Evolutionary conservation across 2,329 filamentous ascomycete genomes (phyloP).

Genomic region (Fusarium brevicatenulatum): DNA sequence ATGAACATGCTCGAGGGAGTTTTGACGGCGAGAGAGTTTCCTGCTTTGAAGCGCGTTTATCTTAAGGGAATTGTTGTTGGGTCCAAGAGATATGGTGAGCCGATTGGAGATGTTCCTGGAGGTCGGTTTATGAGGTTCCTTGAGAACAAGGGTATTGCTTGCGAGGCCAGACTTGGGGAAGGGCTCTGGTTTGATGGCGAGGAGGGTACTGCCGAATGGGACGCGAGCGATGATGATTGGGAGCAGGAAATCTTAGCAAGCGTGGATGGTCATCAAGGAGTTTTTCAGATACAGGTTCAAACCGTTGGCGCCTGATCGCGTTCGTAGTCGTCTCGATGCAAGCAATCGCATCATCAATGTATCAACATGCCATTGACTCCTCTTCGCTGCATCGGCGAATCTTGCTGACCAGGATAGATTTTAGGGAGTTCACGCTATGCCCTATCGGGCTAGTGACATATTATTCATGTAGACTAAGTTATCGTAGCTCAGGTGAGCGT

Average conservation of each 20-base stretch:
- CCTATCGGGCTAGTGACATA: neutral
- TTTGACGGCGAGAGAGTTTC: neutral
- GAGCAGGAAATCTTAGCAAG: neutral
- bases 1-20: neutral
- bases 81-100: neutral
- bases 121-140: neutral
- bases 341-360: neutral
- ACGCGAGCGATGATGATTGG: neutral
- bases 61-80: neutral
- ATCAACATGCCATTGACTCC: neutral
- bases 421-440: neutral
- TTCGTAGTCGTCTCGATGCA: neutral
- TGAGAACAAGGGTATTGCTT: neutral
- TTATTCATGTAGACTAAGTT: neutral
- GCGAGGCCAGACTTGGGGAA: neutral
- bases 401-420: neutral
- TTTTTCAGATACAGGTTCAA: fast-evolving
- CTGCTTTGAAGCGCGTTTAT: neutral
- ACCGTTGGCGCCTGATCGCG: fast-evolving
- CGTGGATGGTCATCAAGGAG: neutral
- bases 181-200: neutral
- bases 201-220: neutral
- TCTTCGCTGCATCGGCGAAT: neutral
- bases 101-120: neutral
- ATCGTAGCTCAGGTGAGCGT: neutral